Conservation (phyloP, 1,284 basidiomycete species). For the Pyrrhoderma lamaoense region DNA sequence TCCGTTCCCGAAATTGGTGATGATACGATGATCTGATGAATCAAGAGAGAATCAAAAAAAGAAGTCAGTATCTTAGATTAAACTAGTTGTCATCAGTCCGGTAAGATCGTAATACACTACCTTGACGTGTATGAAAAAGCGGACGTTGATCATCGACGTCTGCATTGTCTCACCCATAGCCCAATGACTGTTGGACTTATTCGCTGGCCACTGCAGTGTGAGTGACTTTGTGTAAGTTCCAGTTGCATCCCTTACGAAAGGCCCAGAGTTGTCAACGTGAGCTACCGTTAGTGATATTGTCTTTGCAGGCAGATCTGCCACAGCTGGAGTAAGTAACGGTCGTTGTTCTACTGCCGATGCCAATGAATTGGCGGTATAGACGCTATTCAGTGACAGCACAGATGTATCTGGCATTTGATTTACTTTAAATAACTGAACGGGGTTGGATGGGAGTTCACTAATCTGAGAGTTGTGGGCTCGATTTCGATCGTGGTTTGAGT, state of each 20-base stretch:
- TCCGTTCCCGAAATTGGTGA: constrained; percentile 48
- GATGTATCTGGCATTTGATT: constrained; percentile 4
- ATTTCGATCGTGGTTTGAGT: constrained; percentile 5
- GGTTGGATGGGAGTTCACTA: constrained; percentile 1
- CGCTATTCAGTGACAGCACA: constrained; percentile 9
- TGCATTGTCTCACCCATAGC: constrained; percentile 68
- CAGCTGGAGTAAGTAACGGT: constrained; percentile 8
- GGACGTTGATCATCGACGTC: constrained; percentile 57
- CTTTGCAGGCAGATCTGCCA: constrained; percentile 34
- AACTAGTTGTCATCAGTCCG: not conserved
- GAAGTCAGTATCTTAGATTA: no score
- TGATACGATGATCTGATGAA: constrained; percentile 46
- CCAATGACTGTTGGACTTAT: constrained; percentile 63
- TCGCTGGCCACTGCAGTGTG: constrained; percentile 63
- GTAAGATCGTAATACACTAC: constrained; percentile 30
- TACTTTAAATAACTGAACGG: constrained; percentile 1
- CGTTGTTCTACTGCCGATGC: constrained; percentile 10
- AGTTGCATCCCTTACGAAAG: constrained; percentile 44
- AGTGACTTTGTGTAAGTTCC: constrained; percentile 58
- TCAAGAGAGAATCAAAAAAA: constrained; percentile 14
- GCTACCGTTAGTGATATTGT: constrained; percentile 45
- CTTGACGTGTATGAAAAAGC: constrained; percentile 64
- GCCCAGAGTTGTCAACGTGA: constrained; percentile 49
- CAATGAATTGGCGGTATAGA: constrained; percentile 2
- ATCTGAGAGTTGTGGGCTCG: not conserved